Evolutionary conservation across 1,284 basidiomycete species (phyloP).

Genomic region (Mycena sp.): DNA sequence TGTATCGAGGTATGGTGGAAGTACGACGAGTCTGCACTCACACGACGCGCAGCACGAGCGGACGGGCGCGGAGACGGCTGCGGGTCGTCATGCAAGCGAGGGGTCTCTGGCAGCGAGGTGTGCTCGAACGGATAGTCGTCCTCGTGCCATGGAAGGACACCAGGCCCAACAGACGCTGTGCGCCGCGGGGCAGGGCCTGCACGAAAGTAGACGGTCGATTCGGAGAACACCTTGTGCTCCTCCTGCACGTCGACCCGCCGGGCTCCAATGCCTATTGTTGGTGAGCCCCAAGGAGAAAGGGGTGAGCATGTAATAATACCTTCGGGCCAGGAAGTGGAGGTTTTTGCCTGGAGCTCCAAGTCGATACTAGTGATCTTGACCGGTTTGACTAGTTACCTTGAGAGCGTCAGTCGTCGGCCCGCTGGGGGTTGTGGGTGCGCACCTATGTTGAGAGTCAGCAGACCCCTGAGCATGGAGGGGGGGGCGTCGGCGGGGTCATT

Average conservation of each 20-base stretch:
- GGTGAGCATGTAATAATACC: constrained; percentile 57
- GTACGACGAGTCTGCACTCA: constrained; percentile 47
- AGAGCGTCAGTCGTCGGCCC: constrained; percentile 15
- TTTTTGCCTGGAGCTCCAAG: constrained; percentile 80
- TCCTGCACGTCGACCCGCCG: constrained; percentile 85
- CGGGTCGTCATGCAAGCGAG: constrained; percentile 14
- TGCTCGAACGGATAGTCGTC: constrained; percentile 32
- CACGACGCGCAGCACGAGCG: constrained; percentile 37
- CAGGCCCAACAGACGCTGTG: constrained; percentile 85
- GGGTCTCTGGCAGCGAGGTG: constrained; percentile 9
- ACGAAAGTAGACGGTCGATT: constrained; percentile 80
- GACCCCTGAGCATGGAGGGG: constrained; percentile 87
- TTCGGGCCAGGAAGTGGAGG: constrained; percentile 82
- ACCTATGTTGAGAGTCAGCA: constrained; percentile 75
- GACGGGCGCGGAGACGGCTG: constrained; percentile 5
- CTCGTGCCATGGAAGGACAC: constrained; percentile 53
- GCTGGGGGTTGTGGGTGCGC: neutral
- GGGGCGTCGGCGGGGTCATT: constrained; percentile 56
- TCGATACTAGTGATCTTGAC: constrained; percentile 90
- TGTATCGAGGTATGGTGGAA: constrained; percentile 41
- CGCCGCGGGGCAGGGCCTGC: constrained; percentile 57
- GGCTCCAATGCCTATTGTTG: constrained; percentile 74
- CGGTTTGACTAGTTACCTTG: constrained; percentile 69
- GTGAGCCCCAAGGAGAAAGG: constrained; percentile 17
- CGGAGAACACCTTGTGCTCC: constrained; percentile 80